Percentiles rank a stretch among this genome's conserved stretches.
Conservation (phyloP, 768 basidiomycete species). For the Lyophyllum decastes region DNA sequence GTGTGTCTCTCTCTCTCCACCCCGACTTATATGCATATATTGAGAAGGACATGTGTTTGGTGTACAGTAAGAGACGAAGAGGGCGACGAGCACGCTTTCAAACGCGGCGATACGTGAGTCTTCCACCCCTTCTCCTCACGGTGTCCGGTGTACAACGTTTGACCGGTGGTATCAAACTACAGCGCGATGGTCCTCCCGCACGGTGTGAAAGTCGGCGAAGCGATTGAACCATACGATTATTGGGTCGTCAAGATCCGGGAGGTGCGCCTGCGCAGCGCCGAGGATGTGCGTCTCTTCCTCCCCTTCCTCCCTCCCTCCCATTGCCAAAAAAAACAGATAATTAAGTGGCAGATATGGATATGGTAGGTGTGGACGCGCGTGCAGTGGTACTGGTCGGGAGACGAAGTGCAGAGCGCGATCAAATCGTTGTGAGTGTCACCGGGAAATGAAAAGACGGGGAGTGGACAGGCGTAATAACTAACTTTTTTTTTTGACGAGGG, state of each 20-base stretch:
- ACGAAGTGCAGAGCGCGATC: constrained; percentile 44
- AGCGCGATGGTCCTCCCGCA: constrained; percentile 47
- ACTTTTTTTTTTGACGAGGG: no score
- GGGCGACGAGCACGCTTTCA: constrained; percentile 30
- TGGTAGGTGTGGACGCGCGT: constrained; percentile 56
- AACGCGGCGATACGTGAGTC: constrained; percentile 35
- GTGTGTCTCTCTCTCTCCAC: constrained; percentile 1
- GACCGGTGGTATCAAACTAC: no score
- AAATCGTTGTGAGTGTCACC: constrained; percentile 58
- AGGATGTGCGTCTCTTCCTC: constrained; percentile 24
- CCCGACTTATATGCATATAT: background rate
- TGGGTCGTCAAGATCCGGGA: constrained; percentile 55
- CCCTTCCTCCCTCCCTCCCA: background rate
- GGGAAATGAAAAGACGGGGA: no score
- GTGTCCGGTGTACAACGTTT: no score
- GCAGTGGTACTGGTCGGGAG: constrained; percentile 55
- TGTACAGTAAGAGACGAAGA: constrained; percentile 31
- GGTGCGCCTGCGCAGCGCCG: constrained; percentile 36
- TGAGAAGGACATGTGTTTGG: background rate
- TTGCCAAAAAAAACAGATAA: no score
- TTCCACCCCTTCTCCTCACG: background rate
- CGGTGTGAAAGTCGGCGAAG: constrained; percentile 22
- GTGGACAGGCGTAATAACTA: no score
- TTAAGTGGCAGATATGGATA: no score
- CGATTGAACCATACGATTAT: constrained; percentile 36